Evolutionary conservation across 1,139 yeast species (phyloP).

Genomic region (Saccharomyces pastorianus): DNA sequence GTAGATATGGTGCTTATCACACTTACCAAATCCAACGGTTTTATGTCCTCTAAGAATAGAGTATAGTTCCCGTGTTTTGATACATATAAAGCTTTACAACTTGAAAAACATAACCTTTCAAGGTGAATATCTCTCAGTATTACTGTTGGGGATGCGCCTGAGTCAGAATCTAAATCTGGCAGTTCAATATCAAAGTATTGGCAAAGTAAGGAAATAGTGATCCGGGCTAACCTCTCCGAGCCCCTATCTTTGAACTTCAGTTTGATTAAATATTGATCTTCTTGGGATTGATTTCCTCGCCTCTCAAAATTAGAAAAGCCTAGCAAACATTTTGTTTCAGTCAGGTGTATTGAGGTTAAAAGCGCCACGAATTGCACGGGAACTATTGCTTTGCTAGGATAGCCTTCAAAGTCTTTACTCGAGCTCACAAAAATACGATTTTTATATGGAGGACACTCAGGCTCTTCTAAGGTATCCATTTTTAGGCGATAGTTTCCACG

Average conservation of each 20-base stretch:
- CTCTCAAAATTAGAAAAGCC: conserved; percentile 15
- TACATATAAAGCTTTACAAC: conserved; percentile 15
- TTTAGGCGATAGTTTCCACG: background rate
- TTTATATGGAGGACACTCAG: background rate
- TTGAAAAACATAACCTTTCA: conserved; percentile 13
- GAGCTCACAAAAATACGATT: background rate
- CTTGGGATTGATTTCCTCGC: conserved; percentile 1
- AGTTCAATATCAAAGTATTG: conserved; percentile 15
- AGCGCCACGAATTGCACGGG: conserved; percentile 18
- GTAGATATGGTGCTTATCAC: conserved; percentile 3
- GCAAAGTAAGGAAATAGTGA: conserved; percentile 17
- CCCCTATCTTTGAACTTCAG: background rate
- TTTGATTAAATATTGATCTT: background rate
- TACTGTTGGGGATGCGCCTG: conserved; percentile 6
- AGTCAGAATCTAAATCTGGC: conserved; percentile 7
- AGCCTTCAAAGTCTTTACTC: conserved; percentile 3
- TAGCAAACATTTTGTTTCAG: conserved; percentile 10
- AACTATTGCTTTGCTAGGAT: conserved; percentile 4
- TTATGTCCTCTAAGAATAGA: conserved; percentile 11
- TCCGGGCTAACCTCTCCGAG: conserved; percentile 12
- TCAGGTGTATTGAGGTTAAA: conserved; percentile 13
- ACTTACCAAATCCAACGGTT: conserved; percentile 6
- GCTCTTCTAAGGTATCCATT: background rate
- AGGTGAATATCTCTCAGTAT: conserved; percentile 13
- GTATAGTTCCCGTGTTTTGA: conserved; percentile 8